phyloP scores from a whole-genome alignment of 129 eudicot genomes.

The Helichrysum umbraculigerum region DNA sequence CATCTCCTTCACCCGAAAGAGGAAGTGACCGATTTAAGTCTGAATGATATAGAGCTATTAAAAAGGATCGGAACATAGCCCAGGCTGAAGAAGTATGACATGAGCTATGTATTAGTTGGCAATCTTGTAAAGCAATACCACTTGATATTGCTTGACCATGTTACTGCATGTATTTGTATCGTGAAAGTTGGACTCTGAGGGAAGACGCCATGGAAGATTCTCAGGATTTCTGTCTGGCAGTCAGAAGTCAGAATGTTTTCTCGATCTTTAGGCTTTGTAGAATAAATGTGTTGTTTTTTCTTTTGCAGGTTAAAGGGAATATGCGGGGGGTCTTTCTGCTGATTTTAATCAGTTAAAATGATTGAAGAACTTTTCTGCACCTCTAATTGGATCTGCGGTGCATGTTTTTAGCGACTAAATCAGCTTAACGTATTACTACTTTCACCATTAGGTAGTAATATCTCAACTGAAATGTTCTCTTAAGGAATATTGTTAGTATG shows the following conservation, averaged over 20 bases:
- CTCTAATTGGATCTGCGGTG: constrained; percentile 41
- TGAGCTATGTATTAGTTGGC: constrained; percentile 5
- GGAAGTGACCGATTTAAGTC: constrained; percentile 31
- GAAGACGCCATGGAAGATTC: constrained; percentile 28
- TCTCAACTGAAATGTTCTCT: constrained; percentile 30
- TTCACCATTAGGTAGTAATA: constrained; percentile 52
- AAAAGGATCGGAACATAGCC: constrained; percentile 30
- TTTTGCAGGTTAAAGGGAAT: constrained; percentile 62
- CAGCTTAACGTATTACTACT: constrained; percentile 60
- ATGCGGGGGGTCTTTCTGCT: constrained; percentile 35
- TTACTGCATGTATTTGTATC: not conserved
- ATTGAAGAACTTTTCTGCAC: constrained; percentile 42
- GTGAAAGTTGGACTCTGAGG: constrained; percentile 8
- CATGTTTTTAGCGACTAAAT: constrained; percentile 55
- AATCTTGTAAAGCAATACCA: not conserved
- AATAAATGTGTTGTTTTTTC: constrained; percentile 51
- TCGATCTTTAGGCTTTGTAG: constrained; percentile 40
- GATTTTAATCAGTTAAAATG: constrained; percentile 39
- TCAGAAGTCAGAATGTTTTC: constrained; percentile 35
- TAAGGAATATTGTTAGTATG: constrained; percentile 17
- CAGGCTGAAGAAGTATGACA: constrained; percentile 37
- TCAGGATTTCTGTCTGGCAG: constrained; percentile 23
- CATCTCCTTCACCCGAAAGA: constrained; percentile 15
- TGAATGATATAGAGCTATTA: constrained; percentile 20
- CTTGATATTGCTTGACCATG: constrained; percentile 11